Evolutionary conservation across 306 rosid species (phyloP), one percentile per base, ranked within the genome.

Genomic region (barrel medic (Medicago truncatula)): DNA sequence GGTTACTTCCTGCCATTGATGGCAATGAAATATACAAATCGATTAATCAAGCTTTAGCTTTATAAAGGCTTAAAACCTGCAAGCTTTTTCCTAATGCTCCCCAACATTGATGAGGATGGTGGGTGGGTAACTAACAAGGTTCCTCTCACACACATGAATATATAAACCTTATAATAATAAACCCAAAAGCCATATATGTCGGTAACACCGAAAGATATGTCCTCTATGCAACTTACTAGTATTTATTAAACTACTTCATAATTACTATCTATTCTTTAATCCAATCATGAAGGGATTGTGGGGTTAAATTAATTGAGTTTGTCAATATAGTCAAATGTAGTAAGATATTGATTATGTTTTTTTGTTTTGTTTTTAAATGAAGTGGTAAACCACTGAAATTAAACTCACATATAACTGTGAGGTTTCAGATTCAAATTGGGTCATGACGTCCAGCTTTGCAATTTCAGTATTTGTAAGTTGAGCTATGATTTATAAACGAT

Each of bases 101-200:
- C 68, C 56, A 65, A 79, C 61, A 79, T 43, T 31, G 4, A 79
- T 70, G 18, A 77, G 58, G 69, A 54, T 72, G 83, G 74, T 78
- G 44, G 67, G 67, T 61, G 67, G 44, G 67, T 61, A 41, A 41
- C 71, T 49, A 60, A 23, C 28, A 23, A 23, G 73, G 61, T 61
- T 10, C 67, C 17, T 23, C 38, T 58, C 16, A 23, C 39, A 21
- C 38, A 58, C 10, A 58, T 52, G 23, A 52, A 47, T 2, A 58
- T 14, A 58, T 58, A 2, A 58, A 11, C 39, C 36, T 58, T 58
- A 58, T 58, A 23, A 58, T 58, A 58, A 58, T 58, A 20, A 18
- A 20, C 15, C 31, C 14, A 56, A 54, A 54, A 54, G 61, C 31
- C 2, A 18, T 54, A 18, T 54, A 10, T 9, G 61, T 18, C 6